Evolutionary conservation across 73 alveolate species (phyloP).

Genomic region (Paraurostyla sp.): DNA sequence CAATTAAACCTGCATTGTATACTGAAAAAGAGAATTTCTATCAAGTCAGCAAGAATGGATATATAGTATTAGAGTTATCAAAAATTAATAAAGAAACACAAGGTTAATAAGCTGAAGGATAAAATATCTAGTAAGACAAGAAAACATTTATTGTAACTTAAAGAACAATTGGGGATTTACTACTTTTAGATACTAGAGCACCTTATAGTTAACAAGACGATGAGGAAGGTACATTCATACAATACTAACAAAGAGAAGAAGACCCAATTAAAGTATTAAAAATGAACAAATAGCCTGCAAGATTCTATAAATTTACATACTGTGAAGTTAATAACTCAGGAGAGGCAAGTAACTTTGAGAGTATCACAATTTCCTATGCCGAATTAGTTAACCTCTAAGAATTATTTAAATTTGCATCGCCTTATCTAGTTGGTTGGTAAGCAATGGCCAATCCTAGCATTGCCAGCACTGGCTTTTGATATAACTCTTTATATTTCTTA

Average conservation of each 20-base stretch:
- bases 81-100: background rate
- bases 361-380: background rate
- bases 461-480: background rate
- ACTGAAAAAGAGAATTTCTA: slow-evolving; percentile 13
- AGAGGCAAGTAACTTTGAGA: background rate
- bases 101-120: background rate
- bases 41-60: slow-evolving; percentile 46
- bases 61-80: background rate
- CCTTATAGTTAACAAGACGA: background rate
- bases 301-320: background rate
- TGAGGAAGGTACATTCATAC: slow-evolving; percentile 32
- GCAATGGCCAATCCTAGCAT: background rate
- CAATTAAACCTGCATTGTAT: slow-evolving; percentile 14
- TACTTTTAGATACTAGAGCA: slow-evolving; percentile 11
- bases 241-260: slow-evolving; percentile 13
- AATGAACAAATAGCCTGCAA: slow-evolving; percentile 8
- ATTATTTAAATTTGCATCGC: background rate
- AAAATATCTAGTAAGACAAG: background rate
- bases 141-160: slow-evolving; percentile 33
- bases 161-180: slow-evolving; percentile 37
- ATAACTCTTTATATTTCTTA: no score
- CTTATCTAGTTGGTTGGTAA: slow-evolving; percentile 15
- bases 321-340: slow-evolving; percentile 11
- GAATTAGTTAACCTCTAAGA: background rate
- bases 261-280: slow-evolving; percentile 44